A percentile compares a stretch with the other conserved stretches of the same genome.
Conservation (phyloP, 2,329 filamentous ascomycete species). For the Ascochyta pisi region DNA sequence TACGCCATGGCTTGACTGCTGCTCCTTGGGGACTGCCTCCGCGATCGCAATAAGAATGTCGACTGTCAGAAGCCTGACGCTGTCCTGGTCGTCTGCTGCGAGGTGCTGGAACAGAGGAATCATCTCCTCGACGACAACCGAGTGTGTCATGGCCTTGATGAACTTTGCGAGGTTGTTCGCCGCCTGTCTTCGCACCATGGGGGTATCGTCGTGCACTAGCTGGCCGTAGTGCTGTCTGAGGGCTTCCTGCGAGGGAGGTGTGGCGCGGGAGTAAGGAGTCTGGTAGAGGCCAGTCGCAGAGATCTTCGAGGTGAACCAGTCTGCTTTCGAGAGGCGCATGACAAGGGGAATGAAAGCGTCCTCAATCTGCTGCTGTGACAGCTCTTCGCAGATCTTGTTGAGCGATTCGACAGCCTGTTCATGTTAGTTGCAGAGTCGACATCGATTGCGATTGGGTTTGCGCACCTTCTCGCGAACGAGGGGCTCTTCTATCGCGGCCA, state of each 20-base stretch:
- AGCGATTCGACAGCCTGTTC: constrained; percentile 92
- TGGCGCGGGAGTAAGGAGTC: constrained; percentile 89
- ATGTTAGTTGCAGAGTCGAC: constrained; percentile 35
- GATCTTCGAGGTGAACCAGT: constrained; percentile 99
- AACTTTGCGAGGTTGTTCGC: constrained; percentile 97
- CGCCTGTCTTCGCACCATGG: constrained; percentile 97
- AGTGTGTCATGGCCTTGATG: constrained; percentile 92
- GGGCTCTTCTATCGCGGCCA: constrained; percentile 97
- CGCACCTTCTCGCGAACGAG: constrained; percentile 94
- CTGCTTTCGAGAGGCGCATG: constrained; percentile 94
- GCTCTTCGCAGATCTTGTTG: constrained; percentile 96
- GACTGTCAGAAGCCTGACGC: constrained; percentile 92
- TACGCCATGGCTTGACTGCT: constrained; percentile 95
- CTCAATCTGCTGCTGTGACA: constrained; percentile 92
- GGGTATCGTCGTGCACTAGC: constrained; percentile 96
- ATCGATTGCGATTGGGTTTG: background rate
- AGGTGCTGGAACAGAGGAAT: constrained; percentile 98
- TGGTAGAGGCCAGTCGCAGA: constrained; percentile 96
- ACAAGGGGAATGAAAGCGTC: constrained; percentile 97
- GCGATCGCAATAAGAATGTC: constrained; percentile 96
- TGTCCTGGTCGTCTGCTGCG: constrained; percentile 95
- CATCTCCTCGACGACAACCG: constrained; percentile 96
- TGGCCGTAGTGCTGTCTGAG: constrained; percentile 90
- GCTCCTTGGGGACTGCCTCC: constrained; percentile 96
- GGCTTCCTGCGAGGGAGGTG: constrained; percentile 84